Conservation (phyloP, 2,329 filamentous ascomycete species). For the Exophiala alcalophila region DNA sequence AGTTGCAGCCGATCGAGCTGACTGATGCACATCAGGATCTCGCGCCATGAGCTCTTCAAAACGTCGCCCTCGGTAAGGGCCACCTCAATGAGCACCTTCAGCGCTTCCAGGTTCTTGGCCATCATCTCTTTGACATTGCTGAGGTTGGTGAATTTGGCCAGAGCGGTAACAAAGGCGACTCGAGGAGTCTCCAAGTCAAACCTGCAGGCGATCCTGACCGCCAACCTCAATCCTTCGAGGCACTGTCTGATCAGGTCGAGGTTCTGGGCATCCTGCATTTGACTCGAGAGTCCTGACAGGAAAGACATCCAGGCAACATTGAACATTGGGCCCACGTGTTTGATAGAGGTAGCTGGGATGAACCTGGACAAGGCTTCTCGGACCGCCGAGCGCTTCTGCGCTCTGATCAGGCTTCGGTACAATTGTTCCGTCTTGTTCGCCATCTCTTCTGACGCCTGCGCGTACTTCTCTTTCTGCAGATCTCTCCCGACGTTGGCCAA, state of each 20-base stretch:
- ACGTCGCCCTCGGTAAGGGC: constrained; percentile 90
- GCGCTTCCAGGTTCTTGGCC: constrained; percentile 91
- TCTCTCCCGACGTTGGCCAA: constrained; percentile 90
- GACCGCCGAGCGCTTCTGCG: constrained; percentile 75
- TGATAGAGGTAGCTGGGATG: constrained; percentile 88
- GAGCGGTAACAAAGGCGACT: constrained; percentile 88
- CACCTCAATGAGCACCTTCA: constrained; percentile 87
- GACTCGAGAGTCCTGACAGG: constrained; percentile 87
- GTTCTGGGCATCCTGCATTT: constrained; percentile 91
- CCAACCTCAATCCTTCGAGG: constrained; percentile 91
- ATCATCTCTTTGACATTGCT: constrained; percentile 95
- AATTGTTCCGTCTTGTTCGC: constrained; percentile 74
- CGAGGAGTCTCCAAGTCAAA: constrained; percentile 92
- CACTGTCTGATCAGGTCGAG: constrained; percentile 88
- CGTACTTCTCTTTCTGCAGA: constrained; percentile 85
- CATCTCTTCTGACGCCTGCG: constrained; percentile 95
- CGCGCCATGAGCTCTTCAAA: constrained; percentile 87
- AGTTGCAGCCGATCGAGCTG: constrained; percentile 94
- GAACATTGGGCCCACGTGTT: constrained; percentile 97
- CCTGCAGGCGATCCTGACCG: constrained; percentile 86
- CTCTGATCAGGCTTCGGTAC: constrained; percentile 88
- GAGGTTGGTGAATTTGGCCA: constrained; percentile 91
- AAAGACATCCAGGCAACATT: constrained; percentile 99
- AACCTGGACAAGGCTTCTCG: constrained; percentile 68
- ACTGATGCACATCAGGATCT: constrained; percentile 90